Evolutionary conservation across 208 protist species (phyloP), one percentile per base, ranked within the genome.

Genomic region (Trypanosoma conorhini): DNA sequence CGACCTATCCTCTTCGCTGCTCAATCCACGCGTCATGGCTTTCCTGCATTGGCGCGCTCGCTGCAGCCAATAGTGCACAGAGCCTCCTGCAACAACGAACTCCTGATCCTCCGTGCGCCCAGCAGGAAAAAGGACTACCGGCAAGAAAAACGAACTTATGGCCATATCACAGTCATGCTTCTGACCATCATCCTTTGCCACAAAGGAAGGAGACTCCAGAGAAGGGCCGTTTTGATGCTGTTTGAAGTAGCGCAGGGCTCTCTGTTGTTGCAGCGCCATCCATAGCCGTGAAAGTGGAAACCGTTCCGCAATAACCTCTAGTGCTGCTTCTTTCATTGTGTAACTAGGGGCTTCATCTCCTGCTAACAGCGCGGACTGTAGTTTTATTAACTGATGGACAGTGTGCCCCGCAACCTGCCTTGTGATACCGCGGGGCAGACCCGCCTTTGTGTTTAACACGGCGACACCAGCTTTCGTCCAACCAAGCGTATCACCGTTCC

Each of bases 381-480:
- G 21, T 50, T 30, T 52, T 8, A 59, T 28, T 22, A 76, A 30
- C 28, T 66, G 63, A 17, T 70, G 42, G 13, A 60, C 63, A 56
- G 46, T 44, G 26, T 48, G 56, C 19, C 42, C 46, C 26, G 87
- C 38, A 10, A 52, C n/a, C 40, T 67, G 46, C 21, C 55, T 35
- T 31, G 75, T 77, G 50, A 81, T 57, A n/a, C 88, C 88, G 48
- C 88, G 88, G 31, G 85, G 83, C 17, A 91, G 56, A 17, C 88
- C 88, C 31, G 75, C 82, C 69, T 93, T 93, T 7, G 79, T 93
- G 67, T 93, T 93, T 13, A 91, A 60, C 3, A 80, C 80, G n/a
- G 82, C 52, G 19, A 70, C 65, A 26, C 44, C 50, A n/a, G 3
- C 40, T 10, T 63, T 24, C 0, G 0, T 57, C 67, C 67, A 75